Evolutionary conservation across 2,329 filamentous ascomycete species (phyloP).

Genomic region (Fusarium camptoceras): DNA sequence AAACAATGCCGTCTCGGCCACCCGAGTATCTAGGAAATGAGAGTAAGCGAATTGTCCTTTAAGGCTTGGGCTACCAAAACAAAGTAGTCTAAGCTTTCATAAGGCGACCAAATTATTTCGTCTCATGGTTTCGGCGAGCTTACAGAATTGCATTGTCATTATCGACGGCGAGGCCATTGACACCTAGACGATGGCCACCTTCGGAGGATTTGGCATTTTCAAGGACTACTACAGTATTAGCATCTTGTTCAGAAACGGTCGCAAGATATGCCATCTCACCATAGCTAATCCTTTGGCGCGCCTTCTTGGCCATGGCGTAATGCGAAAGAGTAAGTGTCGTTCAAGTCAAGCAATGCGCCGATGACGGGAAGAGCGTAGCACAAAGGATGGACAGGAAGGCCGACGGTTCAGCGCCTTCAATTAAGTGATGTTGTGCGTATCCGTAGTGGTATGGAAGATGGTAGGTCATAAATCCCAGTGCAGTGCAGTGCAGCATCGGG

Average conservation of each 20-base stretch:
- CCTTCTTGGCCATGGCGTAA: slow-evolving; percentile 72
- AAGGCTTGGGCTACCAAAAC: background rate
- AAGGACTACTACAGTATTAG: slow-evolving; percentile 59
- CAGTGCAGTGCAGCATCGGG: background rate
- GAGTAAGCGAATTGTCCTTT: slow-evolving; percentile 22
- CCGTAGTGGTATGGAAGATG: slow-evolving; percentile 22
- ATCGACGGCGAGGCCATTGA: slow-evolving; percentile 94
- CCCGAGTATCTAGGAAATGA: slow-evolving; percentile 81
- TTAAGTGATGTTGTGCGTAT: slow-evolving; percentile 5
- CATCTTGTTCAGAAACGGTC: background rate
- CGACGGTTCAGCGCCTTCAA: background rate
- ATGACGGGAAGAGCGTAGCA: slow-evolving; percentile 22
- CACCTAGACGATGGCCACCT: slow-evolving; percentile 90
- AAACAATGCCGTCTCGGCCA: slow-evolving; percentile 93
- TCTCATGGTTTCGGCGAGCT: slow-evolving; percentile 50
- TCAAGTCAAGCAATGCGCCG: slow-evolving; percentile 37
- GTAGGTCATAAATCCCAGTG: background rate
- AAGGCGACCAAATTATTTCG: background rate
- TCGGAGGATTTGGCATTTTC: slow-evolving; percentile 68
- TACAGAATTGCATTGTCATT: slow-evolving; percentile 86
- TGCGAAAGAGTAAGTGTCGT: slow-evolving; percentile 18
- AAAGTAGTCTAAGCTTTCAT: background rate
- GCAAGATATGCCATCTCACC: slow-evolving; percentile 58
- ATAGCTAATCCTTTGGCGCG: slow-evolving; percentile 77
- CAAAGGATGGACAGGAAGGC: slow-evolving; percentile 30